phyloP scores from a whole-genome alignment of 345 rosid genomes.

The Hibiscus syriacus region DNA sequence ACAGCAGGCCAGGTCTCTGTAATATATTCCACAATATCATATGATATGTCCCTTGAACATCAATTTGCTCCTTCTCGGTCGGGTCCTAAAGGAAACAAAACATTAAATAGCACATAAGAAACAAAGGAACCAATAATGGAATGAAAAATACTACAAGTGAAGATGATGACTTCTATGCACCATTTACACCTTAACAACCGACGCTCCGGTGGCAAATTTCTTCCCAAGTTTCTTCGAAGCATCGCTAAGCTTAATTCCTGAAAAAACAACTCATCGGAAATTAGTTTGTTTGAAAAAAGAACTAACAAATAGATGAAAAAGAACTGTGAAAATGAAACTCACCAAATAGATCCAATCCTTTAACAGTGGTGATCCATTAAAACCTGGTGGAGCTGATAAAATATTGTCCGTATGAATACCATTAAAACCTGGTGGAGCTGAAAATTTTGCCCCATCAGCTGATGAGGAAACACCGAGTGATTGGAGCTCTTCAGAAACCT shows the following conservation, averaged over 20 bases:
- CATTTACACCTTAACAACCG: slow-evolving; percentile 95
- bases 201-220: slow-evolving; percentile 97
- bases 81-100: slow-evolving; percentile 56
- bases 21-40: slow-evolving; percentile 75
- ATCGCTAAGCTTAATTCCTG: slow-evolving; percentile 89
- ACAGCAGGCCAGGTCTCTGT: slow-evolving; percentile 90
- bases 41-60: slow-evolving; percentile 92
- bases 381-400: no score
- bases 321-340: slow-evolving; percentile 18
- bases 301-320: neutral
- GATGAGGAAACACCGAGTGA: no score
- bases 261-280: slow-evolving; percentile 8
- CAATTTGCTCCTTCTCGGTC: slow-evolving; percentile 95
- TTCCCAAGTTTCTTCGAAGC: slow-evolving; percentile 95
- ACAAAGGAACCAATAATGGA: slow-evolving; percentile 2
- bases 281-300: neutral
- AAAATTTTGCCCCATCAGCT: no score
- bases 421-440: no score
- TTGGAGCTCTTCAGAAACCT: no score
- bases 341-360: slow-evolving; percentile 96
- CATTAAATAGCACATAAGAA: neutral
- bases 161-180: slow-evolving; percentile 4
- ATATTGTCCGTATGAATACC: no score
- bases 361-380: slow-evolving; percentile 76
- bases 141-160: neutral